Evolutionary conservation across 2,329 filamentous ascomycete species (phyloP), one percentile per base, ranked within the genome.

Genomic region (Alternaria brassicicola): DNA sequence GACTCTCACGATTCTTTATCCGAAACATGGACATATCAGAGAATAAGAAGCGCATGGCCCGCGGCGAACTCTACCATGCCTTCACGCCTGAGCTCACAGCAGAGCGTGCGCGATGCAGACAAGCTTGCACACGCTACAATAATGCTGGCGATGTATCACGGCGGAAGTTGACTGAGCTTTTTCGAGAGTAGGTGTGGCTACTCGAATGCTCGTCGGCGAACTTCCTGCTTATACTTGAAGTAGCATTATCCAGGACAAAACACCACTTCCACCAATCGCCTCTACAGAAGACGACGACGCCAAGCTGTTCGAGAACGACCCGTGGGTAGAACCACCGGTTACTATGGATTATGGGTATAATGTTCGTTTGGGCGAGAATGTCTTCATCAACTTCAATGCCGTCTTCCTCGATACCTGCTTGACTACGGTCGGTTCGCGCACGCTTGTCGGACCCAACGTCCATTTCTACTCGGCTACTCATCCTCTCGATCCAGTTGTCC

Each of bases 311-410:
- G 80, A 82, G 21, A 80, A 88, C 31, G 82, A 89, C 25, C 86
- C 91, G 0, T 92, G 86, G 84, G 81, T 94, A 21, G 88, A 91
- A 59, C 78, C 83, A 0, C 91, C 91, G 0, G 81, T 95, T 52
- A 85, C 82, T 43, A 84, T 89, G 59, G 92, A 96, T 77, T 94
- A 95, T 67, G 92, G 92, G 3, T 88, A 83, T 68, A 93, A 95
- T 62, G 80, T 94, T 43, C 85, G 83, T 55, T 74, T 93, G 7
- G 92, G 90, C 17, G 79, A 85, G 42, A 86, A 87, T 53, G 90
- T 91, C 13, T 95, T 88, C 69, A 83, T 96, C 74, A 96, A 90
- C 78, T 88, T 84, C 73, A 88, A 92, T 76, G 88, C 86, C 67
- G 88, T 87, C 6, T 90, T 92, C 72, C 80, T 96, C 28, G 93